Evolutionary conservation across 2,329 filamentous ascomycete genomes (phyloP), one percentile per base, ranked within the genome.

Genomic region (Xylariaceae sp.): DNA sequence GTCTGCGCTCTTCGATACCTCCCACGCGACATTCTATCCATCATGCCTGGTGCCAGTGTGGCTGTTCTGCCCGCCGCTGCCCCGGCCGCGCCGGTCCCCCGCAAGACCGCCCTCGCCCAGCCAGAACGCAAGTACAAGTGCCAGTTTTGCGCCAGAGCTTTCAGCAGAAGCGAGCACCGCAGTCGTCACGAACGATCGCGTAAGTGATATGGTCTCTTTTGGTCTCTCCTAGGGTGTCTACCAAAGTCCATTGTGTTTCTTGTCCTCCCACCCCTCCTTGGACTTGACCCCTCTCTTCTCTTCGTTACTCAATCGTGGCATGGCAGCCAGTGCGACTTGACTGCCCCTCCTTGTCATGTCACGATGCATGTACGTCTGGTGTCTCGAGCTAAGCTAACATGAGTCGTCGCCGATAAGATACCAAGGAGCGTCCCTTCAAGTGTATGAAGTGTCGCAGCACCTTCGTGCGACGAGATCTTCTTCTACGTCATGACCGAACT

Each of bases 71-170:
- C 88, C 72, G 67, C 71, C 49, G 76, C 84, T 69, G 82, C 84
- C 72, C 79, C 85, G 72, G 84, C 90, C 72, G 84, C 87, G 72
- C 83, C 88, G 73, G 83, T 84, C 69, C 82, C 88, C 71, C 86
- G 89, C 76, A 96, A 95, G 78, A 77, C 88, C 67, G 81, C 88
- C 63, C 78, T 87, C 69, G 88, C 86, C 62, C 70, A 70, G 69
- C 91, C 92, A 58, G 94, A 97, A 81, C 93, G 95, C 82, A 96
- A 97, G 78, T 99, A 99, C 86, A 97, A 97, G 77, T 99, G 94
- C 80, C 92, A 96, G 81, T 97, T 96, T 77, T 97, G 94, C 81
- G 92, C 92, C 78, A 85, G 94, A 76, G 94, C 94, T 65, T 99
- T 99, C 76, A 97, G 92, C 79, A 84, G 94, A 75, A 96, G 92